A percentile compares a stretch with the other conserved stretches of the same genome.
Evolutionary conservation across 1,284 basidiomycete species (phyloP).

Genomic region (Rhodofomes roseus): DNA sequence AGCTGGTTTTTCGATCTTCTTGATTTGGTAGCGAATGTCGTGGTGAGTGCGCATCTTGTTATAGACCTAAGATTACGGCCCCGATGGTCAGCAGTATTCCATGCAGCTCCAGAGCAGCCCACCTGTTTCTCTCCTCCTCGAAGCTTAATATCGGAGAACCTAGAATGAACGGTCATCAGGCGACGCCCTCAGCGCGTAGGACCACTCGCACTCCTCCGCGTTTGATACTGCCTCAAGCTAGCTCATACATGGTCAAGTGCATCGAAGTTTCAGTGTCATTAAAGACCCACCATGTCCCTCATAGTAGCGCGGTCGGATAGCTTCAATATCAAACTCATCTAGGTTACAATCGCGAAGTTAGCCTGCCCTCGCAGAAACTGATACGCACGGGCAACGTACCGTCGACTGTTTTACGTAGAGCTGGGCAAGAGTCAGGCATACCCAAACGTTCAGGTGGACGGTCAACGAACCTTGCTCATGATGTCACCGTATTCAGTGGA

Average conservation of each 20-base stretch:
- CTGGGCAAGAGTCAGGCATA: constrained; percentile 29
- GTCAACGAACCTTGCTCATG: constrained; percentile 69
- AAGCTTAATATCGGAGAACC: constrained; percentile 62
- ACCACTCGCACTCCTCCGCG: constrained; percentile 59
- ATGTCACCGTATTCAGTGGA: constrained; percentile 78
- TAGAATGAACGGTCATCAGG: constrained; percentile 22
- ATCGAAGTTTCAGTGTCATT: not conserved
- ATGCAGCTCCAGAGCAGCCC: constrained; percentile 6
- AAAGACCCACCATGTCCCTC: constrained; percentile 60
- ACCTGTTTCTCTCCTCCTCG: constrained; percentile 71
- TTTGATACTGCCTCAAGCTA: constrained; percentile 64
- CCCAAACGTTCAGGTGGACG: not conserved
- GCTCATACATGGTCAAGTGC: constrained; percentile 7
- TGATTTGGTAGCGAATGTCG: constrained; percentile 70
- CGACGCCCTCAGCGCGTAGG: not conserved
- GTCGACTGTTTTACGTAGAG: constrained; percentile 72
- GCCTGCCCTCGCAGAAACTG: not conserved
- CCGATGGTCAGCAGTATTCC: not conserved
- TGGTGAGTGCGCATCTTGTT: constrained; percentile 63
- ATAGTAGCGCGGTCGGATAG: constrained; percentile 49
- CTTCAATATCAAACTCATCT: constrained; percentile 71
- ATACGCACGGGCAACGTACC: constrained; percentile 30
- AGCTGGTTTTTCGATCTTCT: constrained; percentile 59
- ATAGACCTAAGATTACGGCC: constrained; percentile 40
- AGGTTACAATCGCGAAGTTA: constrained; percentile 1